phyloP scores from a whole-genome alignment of 108 stramenopile genomes.

The Discostella stelligeroides region DNA sequence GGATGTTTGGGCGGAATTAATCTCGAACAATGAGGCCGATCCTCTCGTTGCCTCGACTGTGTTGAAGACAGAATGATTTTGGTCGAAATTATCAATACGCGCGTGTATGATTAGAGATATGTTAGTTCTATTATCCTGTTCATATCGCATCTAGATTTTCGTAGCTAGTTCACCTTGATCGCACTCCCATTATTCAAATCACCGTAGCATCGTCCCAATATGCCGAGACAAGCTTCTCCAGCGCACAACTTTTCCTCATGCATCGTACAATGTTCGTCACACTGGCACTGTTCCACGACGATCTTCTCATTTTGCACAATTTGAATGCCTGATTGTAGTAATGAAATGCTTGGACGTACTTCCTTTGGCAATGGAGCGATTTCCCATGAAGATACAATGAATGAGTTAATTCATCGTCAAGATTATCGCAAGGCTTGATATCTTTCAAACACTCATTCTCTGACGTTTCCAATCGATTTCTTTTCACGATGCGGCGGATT shows the following conservation, averaged over 20 bases:
- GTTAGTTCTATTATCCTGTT: not conserved
- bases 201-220: conserved; percentile 40
- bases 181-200: conserved; percentile 1
- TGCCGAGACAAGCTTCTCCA: conserved; percentile 40
- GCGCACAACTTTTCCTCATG: conserved; percentile 39
- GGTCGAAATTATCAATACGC: not conserved
- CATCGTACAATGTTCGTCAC: conserved; percentile 29
- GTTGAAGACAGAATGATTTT: not conserved
- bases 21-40: not conserved
- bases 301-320: conserved; percentile 18
- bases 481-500: conserved; percentile 7
- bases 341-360: conserved; percentile 34
- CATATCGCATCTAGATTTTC: not conserved
- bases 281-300: not conserved
- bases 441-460: conserved; percentile 21
- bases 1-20: not conserved
- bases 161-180: not conserved
- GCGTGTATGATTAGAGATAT: not conserved
- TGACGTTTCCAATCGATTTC: conserved; percentile 5
- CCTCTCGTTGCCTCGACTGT: not conserved
- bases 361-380: conserved; percentile 28
- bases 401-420: conserved; percentile 27
- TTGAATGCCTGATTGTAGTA: conserved; percentile 33
- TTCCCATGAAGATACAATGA: conserved; percentile 38
- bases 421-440: conserved; percentile 7